These are phyloP conservation scores for Anisogramma anomala DNA, from an alignment of 2,329 filamentous ascomycete species.

Conservation along the genomic window DNA sequence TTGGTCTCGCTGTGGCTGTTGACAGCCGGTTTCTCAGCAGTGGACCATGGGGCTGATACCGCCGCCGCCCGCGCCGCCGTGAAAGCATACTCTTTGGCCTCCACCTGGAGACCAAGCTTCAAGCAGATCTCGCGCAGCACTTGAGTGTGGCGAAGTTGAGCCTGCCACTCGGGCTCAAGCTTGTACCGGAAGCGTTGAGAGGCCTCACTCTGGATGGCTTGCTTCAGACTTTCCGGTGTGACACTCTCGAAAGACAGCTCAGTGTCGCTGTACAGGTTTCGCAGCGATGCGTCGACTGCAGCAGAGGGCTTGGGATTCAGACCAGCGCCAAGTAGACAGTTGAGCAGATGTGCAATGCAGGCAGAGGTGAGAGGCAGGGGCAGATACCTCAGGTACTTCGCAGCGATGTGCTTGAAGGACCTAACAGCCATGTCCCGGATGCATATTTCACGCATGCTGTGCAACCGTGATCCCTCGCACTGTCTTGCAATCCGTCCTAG, in stretches of 20 bases:
- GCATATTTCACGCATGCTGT: constrained; percentile 65
- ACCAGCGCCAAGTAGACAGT: constrained; percentile 73
- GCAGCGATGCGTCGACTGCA: constrained; percentile 64
- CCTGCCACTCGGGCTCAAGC: constrained; percentile 56
- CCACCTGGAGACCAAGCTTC: constrained; percentile 82
- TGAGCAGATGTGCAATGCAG: constrained; percentile 77
- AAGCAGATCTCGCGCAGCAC: constrained; percentile 79
- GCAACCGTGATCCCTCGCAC: constrained; percentile 58
- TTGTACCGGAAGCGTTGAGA: constrained; percentile 64
- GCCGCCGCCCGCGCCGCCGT: constrained; percentile 29
- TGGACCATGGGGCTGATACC: constrained; percentile 23
- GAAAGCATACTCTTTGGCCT: constrained; percentile 67
- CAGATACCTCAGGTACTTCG: constrained; percentile 66
- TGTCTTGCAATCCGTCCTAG: constrained; percentile 72
- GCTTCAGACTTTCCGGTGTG: constrained; percentile 59
- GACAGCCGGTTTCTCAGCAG: constrained; percentile 19
- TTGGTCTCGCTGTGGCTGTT: constrained; percentile 33
- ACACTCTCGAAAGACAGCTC: constrained; percentile 72
- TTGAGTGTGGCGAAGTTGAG: constrained; percentile 61
- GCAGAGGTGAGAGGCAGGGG: constrained; percentile 70
- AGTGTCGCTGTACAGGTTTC: constrained; percentile 65
- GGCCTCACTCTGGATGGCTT: constrained; percentile 61
- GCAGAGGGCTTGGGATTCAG: constrained; percentile 68
- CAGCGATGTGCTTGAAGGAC: constrained; percentile 85
- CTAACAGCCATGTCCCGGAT: constrained; percentile 91